phyloP scores from a whole-genome alignment of 805 yeast genomes.

The Cyberlindnera nakhonratchasimensis region DNA sequence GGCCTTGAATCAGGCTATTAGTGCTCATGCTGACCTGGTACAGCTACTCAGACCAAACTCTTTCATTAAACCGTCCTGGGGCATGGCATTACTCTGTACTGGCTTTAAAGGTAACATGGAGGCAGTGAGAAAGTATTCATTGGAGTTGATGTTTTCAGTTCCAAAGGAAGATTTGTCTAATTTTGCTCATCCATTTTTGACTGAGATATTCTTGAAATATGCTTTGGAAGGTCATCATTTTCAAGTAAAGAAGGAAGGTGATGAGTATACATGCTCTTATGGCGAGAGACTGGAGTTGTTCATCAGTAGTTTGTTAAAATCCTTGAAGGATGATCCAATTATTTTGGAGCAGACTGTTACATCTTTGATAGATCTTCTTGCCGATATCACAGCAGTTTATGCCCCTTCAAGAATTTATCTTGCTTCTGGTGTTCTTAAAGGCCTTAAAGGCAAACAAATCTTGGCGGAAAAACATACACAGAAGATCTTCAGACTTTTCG shows the following conservation, averaged over 20 bases:
- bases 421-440: constrained; percentile 53
- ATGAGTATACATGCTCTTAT: constrained; percentile 46
- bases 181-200: constrained; percentile 44
- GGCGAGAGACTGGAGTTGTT: constrained; percentile 51
- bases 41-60: constrained; percentile 48
- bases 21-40: constrained; percentile 63
- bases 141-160: constrained; percentile 52
- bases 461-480: constrained; percentile 28
- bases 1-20: constrained; percentile 80
- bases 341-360: constrained; percentile 29
- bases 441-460: constrained; percentile 35
- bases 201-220: constrained; percentile 49
- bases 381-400: constrained; percentile 47
- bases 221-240: constrained; percentile 64
- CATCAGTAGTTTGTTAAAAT: constrained; percentile 32
- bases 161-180: constrained; percentile 42
- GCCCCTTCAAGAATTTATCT: constrained; percentile 70
- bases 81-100: constrained; percentile 65
- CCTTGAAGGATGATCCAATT: constrained; percentile 32
- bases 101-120: constrained; percentile 78
- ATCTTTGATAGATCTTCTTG: constrained; percentile 42
- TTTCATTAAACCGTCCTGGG: constrained; percentile 65
- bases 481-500: constrained; percentile 35
- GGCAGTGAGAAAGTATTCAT: constrained; percentile 62
- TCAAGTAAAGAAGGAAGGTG: constrained; percentile 35